Percentiles rank a stretch among this genome's conserved stretches.
Evolutionary conservation across 2,329 filamentous ascomycete genomes (phyloP).

Genomic region (Xylaria sp.): DNA sequence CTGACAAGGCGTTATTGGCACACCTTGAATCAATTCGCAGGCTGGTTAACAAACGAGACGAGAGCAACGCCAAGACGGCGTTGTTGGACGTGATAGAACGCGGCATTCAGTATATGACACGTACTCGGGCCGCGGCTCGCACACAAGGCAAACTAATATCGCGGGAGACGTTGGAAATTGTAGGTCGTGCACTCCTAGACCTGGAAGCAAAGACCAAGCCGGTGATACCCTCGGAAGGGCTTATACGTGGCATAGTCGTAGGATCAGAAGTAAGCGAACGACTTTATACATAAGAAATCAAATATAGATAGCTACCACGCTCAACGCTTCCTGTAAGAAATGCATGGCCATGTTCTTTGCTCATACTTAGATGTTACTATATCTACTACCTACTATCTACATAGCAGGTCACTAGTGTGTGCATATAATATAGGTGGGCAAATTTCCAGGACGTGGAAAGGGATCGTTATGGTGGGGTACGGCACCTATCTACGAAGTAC

Average conservation of each 20-base stretch:
- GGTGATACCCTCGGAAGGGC: background rate
- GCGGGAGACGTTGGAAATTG: conserved; percentile 43
- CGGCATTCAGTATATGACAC: conserved; percentile 28
- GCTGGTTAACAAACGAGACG: conserved; percentile 29
- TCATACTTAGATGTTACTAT: background rate
- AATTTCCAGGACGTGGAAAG: too few relatives aligned
- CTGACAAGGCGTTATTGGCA: conserved; percentile 38
- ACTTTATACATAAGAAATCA: conserved; percentile 6
- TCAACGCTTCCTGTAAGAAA: too few relatives aligned
- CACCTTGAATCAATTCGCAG: conserved; percentile 42
- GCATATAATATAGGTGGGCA: background rate
- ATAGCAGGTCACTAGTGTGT: too few relatives aligned
- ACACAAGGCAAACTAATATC: conserved; percentile 39
- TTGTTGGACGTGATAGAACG: conserved; percentile 38
- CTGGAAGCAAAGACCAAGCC: conserved; percentile 20
- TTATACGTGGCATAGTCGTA: background rate
- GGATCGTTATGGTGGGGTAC: too few relatives aligned
- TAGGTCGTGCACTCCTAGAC: conserved; percentile 42
- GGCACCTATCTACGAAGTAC: too few relatives aligned
- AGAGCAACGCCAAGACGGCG: background rate
- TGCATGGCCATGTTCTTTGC: background rate
- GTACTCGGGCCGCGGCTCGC: conserved; percentile 33
- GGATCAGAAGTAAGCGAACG: background rate
- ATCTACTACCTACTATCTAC: too few relatives aligned
- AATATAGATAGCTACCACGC: too few relatives aligned